phyloP scores from a whole-genome alignment of 1,284 basidiomycete genomes.

The Caloboletus firmus region DNA sequence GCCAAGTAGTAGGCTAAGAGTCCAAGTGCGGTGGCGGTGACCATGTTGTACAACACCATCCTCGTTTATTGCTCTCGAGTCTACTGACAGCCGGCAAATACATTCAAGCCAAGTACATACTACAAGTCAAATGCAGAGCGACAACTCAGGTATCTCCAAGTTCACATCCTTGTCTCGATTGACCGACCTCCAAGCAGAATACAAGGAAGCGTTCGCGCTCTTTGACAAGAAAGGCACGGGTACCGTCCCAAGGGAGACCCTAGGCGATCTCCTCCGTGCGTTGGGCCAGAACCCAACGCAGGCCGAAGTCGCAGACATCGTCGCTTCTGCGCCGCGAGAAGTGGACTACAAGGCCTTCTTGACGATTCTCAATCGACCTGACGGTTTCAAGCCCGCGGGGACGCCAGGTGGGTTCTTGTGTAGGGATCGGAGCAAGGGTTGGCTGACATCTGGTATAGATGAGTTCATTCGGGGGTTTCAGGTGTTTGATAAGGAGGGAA shows the following conservation, averaged over 20 bases:
- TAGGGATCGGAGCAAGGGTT: background rate
- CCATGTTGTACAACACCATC: background rate
- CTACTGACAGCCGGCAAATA: background rate
- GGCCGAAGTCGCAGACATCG: constrained; percentile 86
- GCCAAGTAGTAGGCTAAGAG: too few species aligned
- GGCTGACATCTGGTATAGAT: constrained; percentile 51
- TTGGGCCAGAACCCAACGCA: constrained; percentile 99
- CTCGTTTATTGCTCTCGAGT: background rate
- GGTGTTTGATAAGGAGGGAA: constrained; percentile 98
- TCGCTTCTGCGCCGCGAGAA: constrained; percentile 71
- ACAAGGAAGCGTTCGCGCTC: constrained; percentile 95
- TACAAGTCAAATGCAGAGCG: constrained; percentile 14
- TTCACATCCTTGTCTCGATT: background rate
- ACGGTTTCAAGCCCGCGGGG: constrained; percentile 28
- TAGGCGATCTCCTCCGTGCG: constrained; percentile 94
- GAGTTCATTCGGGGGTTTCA: constrained; percentile 99
- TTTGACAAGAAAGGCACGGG: constrained; percentile 98
- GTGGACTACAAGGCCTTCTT: constrained; percentile 73
- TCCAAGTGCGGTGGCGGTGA: constrained; percentile 1
- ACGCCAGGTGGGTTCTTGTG: constrained; percentile 20
- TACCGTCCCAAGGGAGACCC: constrained; percentile 75
- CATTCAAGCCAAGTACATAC: background rate
- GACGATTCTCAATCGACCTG: constrained; percentile 86
- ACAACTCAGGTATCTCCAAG: constrained; percentile 18
- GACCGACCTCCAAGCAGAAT: constrained; percentile 54